Base-by-base conservation (phyloP, 1,284 basidiomycete species). In the Tylopilus sp. region DNA sequence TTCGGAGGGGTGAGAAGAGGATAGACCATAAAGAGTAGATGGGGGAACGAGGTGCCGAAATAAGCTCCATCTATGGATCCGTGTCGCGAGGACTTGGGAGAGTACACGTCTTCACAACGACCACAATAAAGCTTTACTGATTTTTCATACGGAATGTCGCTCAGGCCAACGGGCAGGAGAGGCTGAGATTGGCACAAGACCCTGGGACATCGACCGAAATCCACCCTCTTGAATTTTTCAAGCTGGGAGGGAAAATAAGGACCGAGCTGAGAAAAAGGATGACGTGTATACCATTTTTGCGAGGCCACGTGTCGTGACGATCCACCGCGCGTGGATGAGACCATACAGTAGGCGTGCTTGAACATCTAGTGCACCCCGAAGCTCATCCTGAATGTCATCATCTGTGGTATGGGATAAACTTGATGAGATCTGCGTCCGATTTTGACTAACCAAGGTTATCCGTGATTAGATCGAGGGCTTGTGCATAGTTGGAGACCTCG, bases 91-190 rank as follows among this genome's bases (percentile, higher is more conserved):
- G 88, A 92, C 69, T 97, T 97, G 38, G 94, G 94, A 0, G 89
- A 92, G 71, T 97, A 97, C 55, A 97, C 85, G 69, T 97, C 95
- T 72, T 97, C 94, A 70, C 94, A 97, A 33, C 93, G 85, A 3
- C 92, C 92, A 68, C 95, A 97, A 72, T 94, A 96, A 44, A 97
- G 86, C 68, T 97, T 97, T 63, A 97, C 94, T 29, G 91, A 92
- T 73, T 97, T 97, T 68, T 95, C 90, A 69, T 95, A 97, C 0
- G 94, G 90, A 16, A 92, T 78, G 70, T 97, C 95, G 49, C 90
- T 93, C 30, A 97, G 81, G 10, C 94, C 94, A 54, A 97, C 91
- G n/a, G 94, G 94, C 23, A 97, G 85, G 53, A 97, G 86, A 7
- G 92, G 86, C 67, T 97, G 93, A 6, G 82, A 81, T 64, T 91